Percentiles rank a stretch among this genome's conserved stretches.
Evolutionary conservation across 192 early-diverging fungal species (phyloP).

Genomic region (Coemansia sp.): DNA sequence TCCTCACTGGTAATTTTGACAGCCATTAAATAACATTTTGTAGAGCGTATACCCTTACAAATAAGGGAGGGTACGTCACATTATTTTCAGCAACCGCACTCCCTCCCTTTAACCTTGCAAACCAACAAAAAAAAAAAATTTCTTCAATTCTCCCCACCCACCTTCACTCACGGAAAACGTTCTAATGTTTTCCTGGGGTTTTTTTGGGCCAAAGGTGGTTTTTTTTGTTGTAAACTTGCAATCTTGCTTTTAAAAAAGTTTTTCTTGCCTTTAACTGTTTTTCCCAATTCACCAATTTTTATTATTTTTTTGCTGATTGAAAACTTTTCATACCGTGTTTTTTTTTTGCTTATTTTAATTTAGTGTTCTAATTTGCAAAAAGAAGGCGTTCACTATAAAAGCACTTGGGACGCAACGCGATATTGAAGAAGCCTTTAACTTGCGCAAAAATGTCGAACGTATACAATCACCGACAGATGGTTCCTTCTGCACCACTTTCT

Average conservation of each 20-base stretch:
- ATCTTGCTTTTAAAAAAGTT: background rate
- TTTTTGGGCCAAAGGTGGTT: background rate
- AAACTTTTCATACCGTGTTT: background rate
- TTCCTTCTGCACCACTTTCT: conserved; percentile 61
- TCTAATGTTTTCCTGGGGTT: background rate
- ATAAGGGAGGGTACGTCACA: background rate
- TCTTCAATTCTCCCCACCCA: background rate
- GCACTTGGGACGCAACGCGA: background rate
- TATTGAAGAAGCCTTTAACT: background rate
- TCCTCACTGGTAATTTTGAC: background rate
- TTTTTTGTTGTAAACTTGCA: background rate
- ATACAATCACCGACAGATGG: conserved; percentile 81
- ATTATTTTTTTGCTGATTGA: background rate
- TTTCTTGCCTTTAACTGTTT: background rate
- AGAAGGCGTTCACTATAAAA: background rate
- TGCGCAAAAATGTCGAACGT: conserved; percentile 62
- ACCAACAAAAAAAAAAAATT: background rate
- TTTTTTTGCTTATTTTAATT: background rate
- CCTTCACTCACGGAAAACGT: background rate
- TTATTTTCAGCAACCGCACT: background rate
- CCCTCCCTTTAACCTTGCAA: background rate
- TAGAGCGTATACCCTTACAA: background rate
- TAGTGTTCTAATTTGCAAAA: background rate
- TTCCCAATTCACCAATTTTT: background rate
- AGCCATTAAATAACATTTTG: background rate